phyloP scores from a whole-genome alignment of 1,139 yeast genomes.

The Candida albicans region DNA sequence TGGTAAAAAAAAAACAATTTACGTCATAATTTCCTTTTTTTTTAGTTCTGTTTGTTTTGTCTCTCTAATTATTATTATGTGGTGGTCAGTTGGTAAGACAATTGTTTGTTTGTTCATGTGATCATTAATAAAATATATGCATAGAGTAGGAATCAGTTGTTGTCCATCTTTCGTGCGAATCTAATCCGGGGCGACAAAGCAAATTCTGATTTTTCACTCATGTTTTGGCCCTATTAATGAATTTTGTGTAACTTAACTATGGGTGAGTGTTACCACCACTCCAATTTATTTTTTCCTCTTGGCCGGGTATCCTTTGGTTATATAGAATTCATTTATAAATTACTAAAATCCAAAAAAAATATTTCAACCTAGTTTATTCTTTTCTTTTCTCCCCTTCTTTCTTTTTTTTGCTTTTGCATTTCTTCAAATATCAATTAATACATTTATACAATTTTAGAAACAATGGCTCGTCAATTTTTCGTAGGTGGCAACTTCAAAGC shows the following conservation, averaged over 20 bases:
- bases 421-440: neutral
- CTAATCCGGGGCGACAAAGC: constrained; percentile 3
- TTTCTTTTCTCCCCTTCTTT: neutral
- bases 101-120: neutral
- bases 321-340: neutral
- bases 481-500: constrained; percentile 99
- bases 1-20: neutral
- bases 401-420: neutral
- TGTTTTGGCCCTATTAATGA: too few relatives aligned
- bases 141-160: neutral
- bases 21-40: too few relatives aligned
- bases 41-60: neutral
- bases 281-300: neutral
- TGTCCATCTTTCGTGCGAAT: constrained; percentile 2
- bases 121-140: neutral
- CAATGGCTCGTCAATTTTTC: constrained; percentile 89
- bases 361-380: too few relatives aligned
- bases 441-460: constrained; percentile 11
- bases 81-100: neutral
- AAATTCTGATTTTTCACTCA: neutral
- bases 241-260: neutral
- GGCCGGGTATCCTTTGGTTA: neutral
- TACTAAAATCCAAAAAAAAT: neutral
- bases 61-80: neutral
- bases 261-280: neutral